Evolutionary conservation across 257 asterid species (phyloP).

Genomic region (Penstemon davidsonii): DNA sequence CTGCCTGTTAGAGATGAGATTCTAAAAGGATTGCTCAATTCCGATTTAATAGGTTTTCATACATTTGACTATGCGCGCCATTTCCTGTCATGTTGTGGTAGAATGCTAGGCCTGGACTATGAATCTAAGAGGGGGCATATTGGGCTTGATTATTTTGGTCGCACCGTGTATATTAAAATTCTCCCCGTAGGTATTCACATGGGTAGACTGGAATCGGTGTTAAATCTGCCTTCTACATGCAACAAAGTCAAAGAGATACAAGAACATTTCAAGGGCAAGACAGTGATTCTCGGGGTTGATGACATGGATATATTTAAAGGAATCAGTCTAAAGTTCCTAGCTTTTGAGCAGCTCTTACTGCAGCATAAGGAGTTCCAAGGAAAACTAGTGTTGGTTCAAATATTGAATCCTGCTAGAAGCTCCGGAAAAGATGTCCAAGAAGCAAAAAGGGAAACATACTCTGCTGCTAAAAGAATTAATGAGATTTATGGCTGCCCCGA

Average conservation of each 20-base stretch:
- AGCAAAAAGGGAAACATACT: conserved; percentile 74
- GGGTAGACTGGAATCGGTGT: conserved; percentile 79
- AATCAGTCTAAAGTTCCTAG: conserved; percentile 76
- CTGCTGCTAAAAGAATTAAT: conserved; percentile 61
- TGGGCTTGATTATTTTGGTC: conserved; percentile 90
- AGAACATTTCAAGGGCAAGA: conserved; percentile 65
- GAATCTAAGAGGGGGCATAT: conserved; percentile 93
- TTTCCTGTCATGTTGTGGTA: conserved; percentile 86
- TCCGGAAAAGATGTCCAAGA: conserved; percentile 89
- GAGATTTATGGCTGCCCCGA: conserved; percentile 50
- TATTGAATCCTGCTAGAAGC: conserved; percentile 92
- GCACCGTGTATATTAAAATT: conserved; percentile 81
- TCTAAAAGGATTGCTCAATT: conserved; percentile 73
- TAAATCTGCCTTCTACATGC: conserved; percentile 62
- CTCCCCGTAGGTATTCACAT: conserved; percentile 90
- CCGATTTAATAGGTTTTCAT: conserved; percentile 85
- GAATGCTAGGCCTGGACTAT: conserved; percentile 88
- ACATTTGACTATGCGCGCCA: conserved; percentile 94
- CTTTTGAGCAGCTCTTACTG: conserved; percentile 72
- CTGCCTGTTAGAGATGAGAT: conserved; percentile 88
- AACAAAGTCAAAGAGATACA: conserved; percentile 65
- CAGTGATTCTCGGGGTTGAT: conserved; percentile 81
- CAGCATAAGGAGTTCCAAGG: conserved; percentile 51
- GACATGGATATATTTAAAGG: conserved; percentile 97
- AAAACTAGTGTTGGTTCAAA: conserved; percentile 73